Conservation (phyloP, 495 filamentous ascomycete species). For the Tuber calosporum region DNA sequence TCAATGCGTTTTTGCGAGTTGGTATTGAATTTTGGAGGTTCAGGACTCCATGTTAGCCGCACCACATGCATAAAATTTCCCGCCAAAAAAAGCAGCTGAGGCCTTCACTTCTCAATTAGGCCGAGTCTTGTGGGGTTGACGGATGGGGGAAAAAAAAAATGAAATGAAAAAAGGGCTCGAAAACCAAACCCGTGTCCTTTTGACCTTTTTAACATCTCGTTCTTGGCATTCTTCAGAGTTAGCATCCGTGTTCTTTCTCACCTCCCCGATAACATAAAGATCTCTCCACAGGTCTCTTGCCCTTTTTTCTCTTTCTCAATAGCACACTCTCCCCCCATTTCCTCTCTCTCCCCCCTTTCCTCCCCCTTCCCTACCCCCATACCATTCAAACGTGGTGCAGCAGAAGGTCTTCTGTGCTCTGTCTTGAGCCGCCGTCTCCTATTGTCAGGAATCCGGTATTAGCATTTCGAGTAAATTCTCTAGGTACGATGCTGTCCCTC, state of each 20-base stretch:
- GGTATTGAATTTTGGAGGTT: background rate
- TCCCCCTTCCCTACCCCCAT: background rate
- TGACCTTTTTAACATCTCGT: background rate
- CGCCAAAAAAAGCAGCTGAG: background rate
- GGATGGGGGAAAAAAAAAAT: background rate
- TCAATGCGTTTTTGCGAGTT: background rate
- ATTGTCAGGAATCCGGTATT: background rate
- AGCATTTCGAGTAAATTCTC: background rate
- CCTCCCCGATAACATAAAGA: background rate
- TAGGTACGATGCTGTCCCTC: slow-evolving; percentile 2
- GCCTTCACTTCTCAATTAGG: too few relatives aligned
- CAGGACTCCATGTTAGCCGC: background rate
- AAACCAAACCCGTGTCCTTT: slow-evolving; percentile 6
- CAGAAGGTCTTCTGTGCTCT: background rate
- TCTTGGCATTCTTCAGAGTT: background rate
- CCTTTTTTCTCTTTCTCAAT: background rate
- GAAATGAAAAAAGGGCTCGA: too few relatives aligned
- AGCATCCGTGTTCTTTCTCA: background rate
- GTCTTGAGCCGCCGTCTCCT: background rate
- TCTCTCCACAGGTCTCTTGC: background rate
- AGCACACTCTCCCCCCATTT: background rate
- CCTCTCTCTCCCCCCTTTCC: background rate
- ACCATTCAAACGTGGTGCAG: background rate
- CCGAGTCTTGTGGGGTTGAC: background rate
- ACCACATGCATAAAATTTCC: background rate